Base-by-base conservation (phyloP, 306 rosid genomes). In the Alnus glutinosa region DNA sequence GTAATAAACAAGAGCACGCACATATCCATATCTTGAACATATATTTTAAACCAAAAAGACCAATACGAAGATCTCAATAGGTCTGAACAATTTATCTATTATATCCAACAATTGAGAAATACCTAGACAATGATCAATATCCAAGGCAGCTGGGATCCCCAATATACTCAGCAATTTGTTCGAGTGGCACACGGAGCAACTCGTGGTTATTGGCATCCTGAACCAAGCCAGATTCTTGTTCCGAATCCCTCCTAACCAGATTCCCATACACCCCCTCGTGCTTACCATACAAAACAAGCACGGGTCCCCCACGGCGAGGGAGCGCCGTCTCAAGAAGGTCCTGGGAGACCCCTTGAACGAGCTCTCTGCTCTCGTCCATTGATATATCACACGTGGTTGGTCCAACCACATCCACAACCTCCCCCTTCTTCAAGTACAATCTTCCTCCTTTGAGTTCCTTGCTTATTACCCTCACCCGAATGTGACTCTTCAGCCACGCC, bases 71-170 rank as follows among this genome's bases (percentile, higher is more conserved):
- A 42, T 42, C 46, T 42, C 46, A 42, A 42, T 42, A 42, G 46
- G 46, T 42, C 46, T 42, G 46, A 6, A 42, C 46, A 42, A 42
- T 5, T 42, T 8, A 42, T 5, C 46, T 7, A 5, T 42, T 4
- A 6, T 42, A 4, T 42, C 46, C 46, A 4, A 42, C 46, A 42
- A 42, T 42, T 42, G 46, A 42, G 52, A 49, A 49, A 49, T 9
- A 49, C 52, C 52, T 49, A 49, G 3, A 55, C 3, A n/a, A 7
- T 19, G 2, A 82, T 92, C 90, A 94, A 83, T 91, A 91, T 46
- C 97, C 97, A 66, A 94, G 80, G 55, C 87, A 78, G 78, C 89
- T 89, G 18, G 97, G 97, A 48, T 94, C 97, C 59, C 98, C 98
- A 1, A 88, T 76, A 64, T 80, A 94, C 83, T 94, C 97, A 2